phyloP scores from a whole-genome alignment of 2,329 filamentous ascomycete genomes.

The Rasamsonia emersonii region DNA sequence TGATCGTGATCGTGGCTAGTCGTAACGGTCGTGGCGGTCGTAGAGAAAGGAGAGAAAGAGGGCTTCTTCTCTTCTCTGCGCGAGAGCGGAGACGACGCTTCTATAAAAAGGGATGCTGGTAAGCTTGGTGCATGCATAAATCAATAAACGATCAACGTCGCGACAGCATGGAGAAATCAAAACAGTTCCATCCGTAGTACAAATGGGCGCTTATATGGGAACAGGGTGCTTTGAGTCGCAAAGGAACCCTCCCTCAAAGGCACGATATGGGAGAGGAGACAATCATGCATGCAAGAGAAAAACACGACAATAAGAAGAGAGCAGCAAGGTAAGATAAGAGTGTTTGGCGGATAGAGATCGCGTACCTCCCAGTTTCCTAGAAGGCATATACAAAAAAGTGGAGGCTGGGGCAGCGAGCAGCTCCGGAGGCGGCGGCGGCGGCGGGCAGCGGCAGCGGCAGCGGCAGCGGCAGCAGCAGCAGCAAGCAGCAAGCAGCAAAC shows the following conservation, averaged over 20 bases:
- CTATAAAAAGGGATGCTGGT: slow-evolving; percentile 7
- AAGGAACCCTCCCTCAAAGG: no score
- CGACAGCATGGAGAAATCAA: no score
- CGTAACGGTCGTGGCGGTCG: slow-evolving; percentile 27
- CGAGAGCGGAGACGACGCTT: background rate
- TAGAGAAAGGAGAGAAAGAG: slow-evolving; percentile 8
- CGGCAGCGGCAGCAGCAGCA: slow-evolving; percentile 2
- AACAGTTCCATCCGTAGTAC: no score
- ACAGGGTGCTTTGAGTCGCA: no score
- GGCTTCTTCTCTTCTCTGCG: slow-evolving; percentile 3
- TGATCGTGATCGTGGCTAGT: slow-evolving; percentile 12
- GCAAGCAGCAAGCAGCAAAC: slow-evolving; percentile 3
- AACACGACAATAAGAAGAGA: no score
- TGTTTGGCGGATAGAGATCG: slow-evolving; percentile 1
- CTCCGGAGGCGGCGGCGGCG: background rate
- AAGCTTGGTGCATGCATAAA: no score
- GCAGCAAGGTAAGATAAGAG: no score
- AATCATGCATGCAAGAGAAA: no score
- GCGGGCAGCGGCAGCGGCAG: slow-evolving; percentile 4
- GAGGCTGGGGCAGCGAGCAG: slow-evolving; percentile 4
- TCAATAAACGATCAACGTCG: no score
- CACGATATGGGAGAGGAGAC: no score
- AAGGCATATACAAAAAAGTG: slow-evolving; percentile 5
- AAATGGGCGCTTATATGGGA: no score
- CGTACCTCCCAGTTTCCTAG: slow-evolving; percentile 4